Evolutionary conservation across 768 basidiomycete species (phyloP).

Genomic region (Hortiboletus campestris): DNA sequence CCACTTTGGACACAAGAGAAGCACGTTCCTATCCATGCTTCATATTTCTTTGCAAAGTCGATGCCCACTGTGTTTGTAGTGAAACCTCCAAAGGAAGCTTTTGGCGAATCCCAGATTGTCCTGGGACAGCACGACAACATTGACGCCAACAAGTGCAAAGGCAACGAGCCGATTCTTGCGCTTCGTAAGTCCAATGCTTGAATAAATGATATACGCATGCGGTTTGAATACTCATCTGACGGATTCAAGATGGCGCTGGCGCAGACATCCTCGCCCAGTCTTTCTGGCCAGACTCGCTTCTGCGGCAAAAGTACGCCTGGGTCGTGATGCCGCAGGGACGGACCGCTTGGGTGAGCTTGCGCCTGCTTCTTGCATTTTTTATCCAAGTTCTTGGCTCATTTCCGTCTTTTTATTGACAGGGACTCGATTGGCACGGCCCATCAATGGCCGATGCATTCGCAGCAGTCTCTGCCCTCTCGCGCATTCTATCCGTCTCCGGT

Average conservation of each 20-base stretch:
- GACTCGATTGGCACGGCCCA: conserved; percentile 91
- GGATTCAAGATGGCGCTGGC: conserved; percentile 77
- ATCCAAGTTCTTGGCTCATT: neutral
- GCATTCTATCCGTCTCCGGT: conserved; percentile 39
- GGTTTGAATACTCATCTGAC: conserved; percentile 1
- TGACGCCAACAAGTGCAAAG: conserved; percentile 7
- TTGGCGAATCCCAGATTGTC: conserved; percentile 10
- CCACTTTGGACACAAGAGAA: conserved; percentile 38
- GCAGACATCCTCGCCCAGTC: conserved; percentile 57
- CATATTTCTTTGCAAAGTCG: conserved; percentile 55
- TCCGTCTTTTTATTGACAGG: conserved; percentile 41
- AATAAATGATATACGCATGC: neutral
- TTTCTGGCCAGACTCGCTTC: conserved; percentile 66
- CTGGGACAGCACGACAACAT: neutral
- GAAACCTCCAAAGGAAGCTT: conserved; percentile 50
- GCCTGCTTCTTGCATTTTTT: neutral
- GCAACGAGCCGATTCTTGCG: conserved; percentile 53
- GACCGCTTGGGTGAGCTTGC: conserved; percentile 68
- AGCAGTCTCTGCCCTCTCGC: conserved; percentile 53
- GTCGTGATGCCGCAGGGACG: conserved; percentile 77
- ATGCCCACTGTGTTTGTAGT: conserved; percentile 58
- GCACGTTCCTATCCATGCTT: conserved; percentile 45
- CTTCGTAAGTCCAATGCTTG: conserved; percentile 48
- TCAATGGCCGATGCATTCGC: conserved; percentile 70
- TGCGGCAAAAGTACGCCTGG: conserved; percentile 64